These are phyloP conservation scores for Mycocentrospora acerina DNA, from an alignment of 2,329 filamentous ascomycete species.

Conservation along the genomic window DNA sequence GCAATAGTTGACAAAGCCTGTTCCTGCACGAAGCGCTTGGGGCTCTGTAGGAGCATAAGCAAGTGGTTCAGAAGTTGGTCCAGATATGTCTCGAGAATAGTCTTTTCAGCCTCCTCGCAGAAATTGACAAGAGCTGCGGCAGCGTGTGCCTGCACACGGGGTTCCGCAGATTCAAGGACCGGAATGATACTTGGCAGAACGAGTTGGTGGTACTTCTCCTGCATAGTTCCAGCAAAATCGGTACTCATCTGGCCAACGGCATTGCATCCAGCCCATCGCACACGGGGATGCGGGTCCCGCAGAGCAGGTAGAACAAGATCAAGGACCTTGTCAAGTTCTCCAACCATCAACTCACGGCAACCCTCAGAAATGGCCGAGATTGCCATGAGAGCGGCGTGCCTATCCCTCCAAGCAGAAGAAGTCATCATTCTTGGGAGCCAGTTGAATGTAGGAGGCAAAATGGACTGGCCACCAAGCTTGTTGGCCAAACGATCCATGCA, in stretches of 20 bases:
- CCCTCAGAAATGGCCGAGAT: slow-evolving; percentile 98
- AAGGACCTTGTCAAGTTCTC: slow-evolving; percentile 89
- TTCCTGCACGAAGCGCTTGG: slow-evolving; percentile 95
- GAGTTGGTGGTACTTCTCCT: slow-evolving; percentile 86
- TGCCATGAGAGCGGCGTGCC: slow-evolving; percentile 96
- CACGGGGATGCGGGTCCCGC: slow-evolving; percentile 85
- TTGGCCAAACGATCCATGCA: slow-evolving; percentile 98
- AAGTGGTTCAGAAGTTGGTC: slow-evolving; percentile 83
- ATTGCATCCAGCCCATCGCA: slow-evolving; percentile 97
- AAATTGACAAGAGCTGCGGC: slow-evolving; percentile 99
- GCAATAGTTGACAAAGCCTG: slow-evolving; percentile 97
- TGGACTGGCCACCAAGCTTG: slow-evolving; percentile 91
- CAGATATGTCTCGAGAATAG: slow-evolving; percentile 86
- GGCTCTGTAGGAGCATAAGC: slow-evolving; percentile 83
- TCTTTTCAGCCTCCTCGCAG: slow-evolving; percentile 95
- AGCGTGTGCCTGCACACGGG: slow-evolving; percentile 93
- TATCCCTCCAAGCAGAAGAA: slow-evolving; percentile 89
- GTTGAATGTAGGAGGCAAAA: slow-evolving; percentile 89
- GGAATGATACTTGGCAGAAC: slow-evolving; percentile 91
- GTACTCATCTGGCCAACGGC: slow-evolving; percentile 99
- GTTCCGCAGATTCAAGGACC: slow-evolving; percentile 84
- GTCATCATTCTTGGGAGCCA: slow-evolving; percentile 99
- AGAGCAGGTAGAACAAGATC: slow-evolving; percentile 92
- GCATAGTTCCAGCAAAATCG: slow-evolving; percentile 97
- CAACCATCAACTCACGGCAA: slow-evolving; percentile 92